These are phyloP conservation scores for Solanum hybrid DNA, from an alignment of 305 asterid species.

Conservation along the genomic window DNA sequence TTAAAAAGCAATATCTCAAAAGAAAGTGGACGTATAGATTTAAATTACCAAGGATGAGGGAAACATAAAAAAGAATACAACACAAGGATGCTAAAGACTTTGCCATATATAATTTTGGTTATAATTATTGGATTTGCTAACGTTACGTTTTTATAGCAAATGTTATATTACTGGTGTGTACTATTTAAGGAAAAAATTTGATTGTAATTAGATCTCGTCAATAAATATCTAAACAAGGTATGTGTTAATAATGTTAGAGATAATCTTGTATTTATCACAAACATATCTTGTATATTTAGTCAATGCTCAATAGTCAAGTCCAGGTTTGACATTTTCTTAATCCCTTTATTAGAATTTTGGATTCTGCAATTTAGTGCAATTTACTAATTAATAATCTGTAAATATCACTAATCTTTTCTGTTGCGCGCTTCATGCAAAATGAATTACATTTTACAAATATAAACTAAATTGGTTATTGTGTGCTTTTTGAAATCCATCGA, in stretches of 20 bases:
- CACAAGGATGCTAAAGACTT: background rate
- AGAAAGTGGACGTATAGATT: no score
- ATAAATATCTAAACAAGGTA: background rate
- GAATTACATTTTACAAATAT: background rate
- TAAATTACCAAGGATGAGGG: background rate
- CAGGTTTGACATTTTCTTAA: background rate
- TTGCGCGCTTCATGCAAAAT: background rate
- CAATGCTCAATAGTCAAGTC: background rate
- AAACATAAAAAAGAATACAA: background rate
- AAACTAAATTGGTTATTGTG: background rate
- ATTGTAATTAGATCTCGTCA: background rate
- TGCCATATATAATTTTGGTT: background rate
- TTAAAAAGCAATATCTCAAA: no score
- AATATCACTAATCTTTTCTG: background rate
- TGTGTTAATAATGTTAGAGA: background rate
- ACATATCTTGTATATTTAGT: background rate
- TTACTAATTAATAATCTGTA: background rate
- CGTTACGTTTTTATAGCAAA: background rate
- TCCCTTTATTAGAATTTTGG: background rate
- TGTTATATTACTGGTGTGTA: background rate
- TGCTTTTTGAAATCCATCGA: background rate
- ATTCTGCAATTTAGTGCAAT: background rate
- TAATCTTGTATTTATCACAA: background rate
- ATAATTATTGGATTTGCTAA: background rate
- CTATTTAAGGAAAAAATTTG: background rate